Conservation (phyloP, 768 basidiomycete genomes). For the Calocybe cyanea region DNA sequence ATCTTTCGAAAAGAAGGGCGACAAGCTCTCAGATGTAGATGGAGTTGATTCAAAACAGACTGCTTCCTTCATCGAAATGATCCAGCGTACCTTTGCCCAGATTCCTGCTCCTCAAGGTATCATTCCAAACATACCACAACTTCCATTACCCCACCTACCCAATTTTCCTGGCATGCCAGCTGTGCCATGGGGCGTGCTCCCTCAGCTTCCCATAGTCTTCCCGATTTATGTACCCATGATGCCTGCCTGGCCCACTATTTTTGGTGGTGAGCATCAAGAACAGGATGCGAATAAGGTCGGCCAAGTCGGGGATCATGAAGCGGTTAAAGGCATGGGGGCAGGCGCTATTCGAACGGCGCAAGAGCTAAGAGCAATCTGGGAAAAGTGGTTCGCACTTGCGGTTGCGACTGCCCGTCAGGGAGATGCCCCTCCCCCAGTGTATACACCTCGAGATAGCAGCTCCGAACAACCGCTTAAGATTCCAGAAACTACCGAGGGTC, state of each 20-base stretch:
- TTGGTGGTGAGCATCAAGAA: constrained; percentile 41
- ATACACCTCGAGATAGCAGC: constrained; percentile 56
- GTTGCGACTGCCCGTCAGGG: constrained; percentile 45
- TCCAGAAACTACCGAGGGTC: no score
- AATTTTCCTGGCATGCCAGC: constrained; percentile 65
- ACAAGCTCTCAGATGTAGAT: constrained; percentile 19
- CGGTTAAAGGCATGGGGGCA: constrained; percentile 33
- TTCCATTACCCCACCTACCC: constrained; percentile 56
- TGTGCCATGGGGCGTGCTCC: constrained; percentile 58
- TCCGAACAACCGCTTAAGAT: constrained; percentile 5
- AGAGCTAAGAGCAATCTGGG: constrained; percentile 69
- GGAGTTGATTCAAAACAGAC: constrained; percentile 43
- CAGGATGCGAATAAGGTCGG: constrained; percentile 25
- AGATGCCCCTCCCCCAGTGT: constrained; percentile 66
- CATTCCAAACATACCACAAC: constrained; percentile 42
- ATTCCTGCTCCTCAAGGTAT: constrained; percentile 54
- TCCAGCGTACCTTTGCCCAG: constrained; percentile 71
- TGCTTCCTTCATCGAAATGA: constrained; percentile 60
- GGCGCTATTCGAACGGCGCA: constrained; percentile 49
- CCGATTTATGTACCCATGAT: constrained; percentile 70
- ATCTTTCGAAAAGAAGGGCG: constrained; percentile 17
- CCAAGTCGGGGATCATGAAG: constrained; percentile 27
- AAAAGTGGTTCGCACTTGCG: constrained; percentile 67
- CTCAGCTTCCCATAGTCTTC: constrained; percentile 75
- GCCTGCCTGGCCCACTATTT: constrained; percentile 62